These are phyloP conservation scores for Gnomoniopsis smithogilvyi DNA, from an alignment of 2,329 filamentous ascomycete genomes.

Conservation along the genomic window DNA sequence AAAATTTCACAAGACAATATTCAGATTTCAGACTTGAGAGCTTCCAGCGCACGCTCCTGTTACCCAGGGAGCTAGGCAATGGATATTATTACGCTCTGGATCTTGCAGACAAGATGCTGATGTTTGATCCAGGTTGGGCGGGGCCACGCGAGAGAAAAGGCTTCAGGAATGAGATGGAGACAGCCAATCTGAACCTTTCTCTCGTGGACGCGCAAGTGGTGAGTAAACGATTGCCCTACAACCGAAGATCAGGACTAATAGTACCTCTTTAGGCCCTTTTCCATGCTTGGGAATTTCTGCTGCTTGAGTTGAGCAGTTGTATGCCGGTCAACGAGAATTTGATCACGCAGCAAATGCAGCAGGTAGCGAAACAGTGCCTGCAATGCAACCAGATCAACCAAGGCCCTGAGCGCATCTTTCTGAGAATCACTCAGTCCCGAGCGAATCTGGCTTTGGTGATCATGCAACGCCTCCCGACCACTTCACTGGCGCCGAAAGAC, in stretches of 20 bases:
- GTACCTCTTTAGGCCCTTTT: conserved; percentile 67
- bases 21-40: conserved; percentile 68
- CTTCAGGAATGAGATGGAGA: conserved; percentile 77
- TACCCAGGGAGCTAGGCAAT: conserved; percentile 63
- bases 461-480: conserved; percentile 72
- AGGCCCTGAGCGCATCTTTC: conserved; percentile 77
- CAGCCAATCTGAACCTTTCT: conserved; percentile 87
- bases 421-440: conserved; percentile 70
- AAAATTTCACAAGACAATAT: conserved; percentile 80
- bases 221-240: conserved; percentile 32
- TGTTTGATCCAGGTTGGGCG: conserved; percentile 74
- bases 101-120: conserved; percentile 72
- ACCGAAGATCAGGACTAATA: not conserved
- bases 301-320: conserved; percentile 74
- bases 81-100: conserved; percentile 83
- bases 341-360: conserved; percentile 67
- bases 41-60: conserved; percentile 73
- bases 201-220: conserved; percentile 89
- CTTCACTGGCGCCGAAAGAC: conserved; percentile 45
- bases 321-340: conserved; percentile 46
- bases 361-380: conserved; percentile 75
- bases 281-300: conserved; percentile 83
- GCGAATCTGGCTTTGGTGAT: conserved; percentile 80
- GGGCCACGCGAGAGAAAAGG: conserved; percentile 62
- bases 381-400: conserved; percentile 70